phyloP scores from a whole-genome alignment of 306 rosid species.

The Rosa multiflora region DNA sequence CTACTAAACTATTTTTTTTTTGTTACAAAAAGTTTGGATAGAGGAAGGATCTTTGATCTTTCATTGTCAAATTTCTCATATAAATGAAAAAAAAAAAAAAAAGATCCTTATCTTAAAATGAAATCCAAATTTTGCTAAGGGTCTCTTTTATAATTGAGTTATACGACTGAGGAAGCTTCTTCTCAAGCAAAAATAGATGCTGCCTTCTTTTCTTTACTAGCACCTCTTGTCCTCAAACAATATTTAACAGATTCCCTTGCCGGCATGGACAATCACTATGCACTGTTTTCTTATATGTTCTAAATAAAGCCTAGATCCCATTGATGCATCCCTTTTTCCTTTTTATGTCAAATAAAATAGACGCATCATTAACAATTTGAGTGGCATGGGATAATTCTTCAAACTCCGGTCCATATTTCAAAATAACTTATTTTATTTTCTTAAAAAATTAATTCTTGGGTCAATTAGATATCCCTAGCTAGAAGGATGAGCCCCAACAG shows the following conservation, averaged over 20 bases:
- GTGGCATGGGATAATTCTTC: background rate
- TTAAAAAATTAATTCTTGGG: background rate
- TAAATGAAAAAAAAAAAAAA: background rate
- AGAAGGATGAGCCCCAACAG: constrained; percentile 2
- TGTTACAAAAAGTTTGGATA: too few species aligned
- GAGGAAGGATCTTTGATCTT: background rate
- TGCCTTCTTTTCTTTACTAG: background rate
- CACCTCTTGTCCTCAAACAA: background rate
- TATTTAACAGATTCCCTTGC: constrained; percentile 2
- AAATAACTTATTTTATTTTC: background rate
- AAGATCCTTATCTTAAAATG: constrained; percentile 7
- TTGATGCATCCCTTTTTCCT: background rate
- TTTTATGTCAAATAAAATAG: background rate
- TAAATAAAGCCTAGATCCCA: background rate
- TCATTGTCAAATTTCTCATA: background rate
- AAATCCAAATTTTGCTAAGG: background rate
- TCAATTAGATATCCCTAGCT: background rate
- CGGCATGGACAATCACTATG: constrained; percentile 3
- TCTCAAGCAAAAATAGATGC: background rate
- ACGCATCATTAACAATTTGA: background rate
- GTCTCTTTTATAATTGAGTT: background rate
- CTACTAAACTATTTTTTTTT: too few species aligned
- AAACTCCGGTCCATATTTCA: background rate
- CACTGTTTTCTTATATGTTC: background rate
- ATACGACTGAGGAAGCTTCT: background rate